phyloP scores from a whole-genome alignment of 2,329 filamentous ascomycete genomes.

The Cladophialophora psammophila region DNA sequence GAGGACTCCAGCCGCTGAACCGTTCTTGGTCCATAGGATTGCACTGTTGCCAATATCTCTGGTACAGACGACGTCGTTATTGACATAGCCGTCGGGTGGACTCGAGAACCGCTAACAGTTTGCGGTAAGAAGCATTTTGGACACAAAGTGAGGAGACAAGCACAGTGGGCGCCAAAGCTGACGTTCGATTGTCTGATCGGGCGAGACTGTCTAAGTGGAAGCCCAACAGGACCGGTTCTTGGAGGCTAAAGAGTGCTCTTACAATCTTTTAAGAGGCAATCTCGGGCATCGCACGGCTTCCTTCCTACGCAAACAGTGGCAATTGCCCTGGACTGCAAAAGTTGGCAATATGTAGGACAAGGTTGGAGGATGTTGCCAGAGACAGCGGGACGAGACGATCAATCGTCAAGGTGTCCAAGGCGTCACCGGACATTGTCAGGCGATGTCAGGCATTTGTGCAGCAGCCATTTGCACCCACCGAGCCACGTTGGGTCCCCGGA shows the following conservation, averaged over 20 bases:
- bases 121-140: background rate
- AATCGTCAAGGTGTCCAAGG: background rate
- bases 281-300: background rate
- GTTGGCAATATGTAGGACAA: background rate
- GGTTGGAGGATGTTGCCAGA: background rate
- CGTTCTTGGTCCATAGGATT: constrained; percentile 31
- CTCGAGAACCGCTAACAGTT: background rate
- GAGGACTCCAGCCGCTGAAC: constrained; percentile 30
- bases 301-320: background rate
- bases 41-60: background rate
- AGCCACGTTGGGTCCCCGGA: background rate
- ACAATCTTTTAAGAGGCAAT: background rate
- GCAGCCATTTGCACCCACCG: background rate
- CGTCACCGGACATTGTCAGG: constrained; percentile 1
- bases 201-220: background rate
- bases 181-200: background rate
- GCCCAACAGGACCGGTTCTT: background rate
- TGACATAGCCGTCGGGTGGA: background rate
- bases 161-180: background rate
- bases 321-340: background rate
- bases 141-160: background rate
- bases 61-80: background rate
- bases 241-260: background rate
- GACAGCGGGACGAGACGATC: background rate
- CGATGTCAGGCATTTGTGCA: background rate